Base-by-base conservation (phyloP, 495 filamentous ascomycete species). In the Hypoxylon lienhwacheense region DNA sequence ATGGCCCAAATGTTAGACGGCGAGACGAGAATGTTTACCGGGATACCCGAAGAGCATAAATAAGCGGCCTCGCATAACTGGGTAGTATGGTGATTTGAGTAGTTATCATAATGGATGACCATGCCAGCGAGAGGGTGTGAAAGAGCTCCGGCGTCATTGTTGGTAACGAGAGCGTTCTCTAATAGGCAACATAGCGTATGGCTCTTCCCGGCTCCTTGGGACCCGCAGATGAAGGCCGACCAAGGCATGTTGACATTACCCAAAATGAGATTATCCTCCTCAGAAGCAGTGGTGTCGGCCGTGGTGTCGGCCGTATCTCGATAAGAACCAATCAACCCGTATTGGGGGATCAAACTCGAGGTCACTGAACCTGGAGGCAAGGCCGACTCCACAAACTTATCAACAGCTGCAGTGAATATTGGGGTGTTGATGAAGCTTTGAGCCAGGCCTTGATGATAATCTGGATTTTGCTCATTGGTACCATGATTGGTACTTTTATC, bases 151-250 rank as follows among this genome's bases (percentile, higher is more conserved):
- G 29, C 25, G 0, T 44, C 29, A 17, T 53, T 55, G 0, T 53
- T 37, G 8, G 44, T 5, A 4, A 78, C 51, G 0, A 83, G 64
- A 33, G 71, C 77, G 44, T 74, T 77, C 49, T 85, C 82, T 8
- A 85, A 69, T 22, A 87, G 69, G 58, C 79, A 83, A 0, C 78
- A 76, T n/a, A 84, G 57, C 0, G 83, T 85, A 48, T 85, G 80
- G 28, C 77, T 80, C 66, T 85, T 87, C 1, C 84, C 84, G 36
- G 78, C 77, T 0, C 82, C 83, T 63, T 86, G 83, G 21, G 76
- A 75, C 7, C 83, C 83, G 47, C 84, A 87, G 19, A 87, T 81
- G 61, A 86, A 85, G 0, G 73, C 73, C 4, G 81, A 84, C 49
- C 74, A 82, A 4, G 12, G 83, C 71, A 42, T 65, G 31, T 80